phyloP scores from a whole-genome alignment of 2,329 filamentous ascomycete genomes.

The Talaromyces sp. region DNA sequence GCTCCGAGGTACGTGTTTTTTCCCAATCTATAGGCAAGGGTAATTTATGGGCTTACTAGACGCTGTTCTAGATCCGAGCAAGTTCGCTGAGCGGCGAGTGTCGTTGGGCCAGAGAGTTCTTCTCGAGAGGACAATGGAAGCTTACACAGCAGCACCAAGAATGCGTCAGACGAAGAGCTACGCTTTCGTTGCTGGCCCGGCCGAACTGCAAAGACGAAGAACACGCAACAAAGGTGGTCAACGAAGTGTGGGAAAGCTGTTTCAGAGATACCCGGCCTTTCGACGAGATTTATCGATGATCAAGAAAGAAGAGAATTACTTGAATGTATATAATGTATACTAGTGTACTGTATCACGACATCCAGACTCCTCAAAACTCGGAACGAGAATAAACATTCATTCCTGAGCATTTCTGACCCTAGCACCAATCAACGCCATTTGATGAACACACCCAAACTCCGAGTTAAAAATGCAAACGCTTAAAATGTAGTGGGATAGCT shows the following conservation, averaged over 20 bases:
- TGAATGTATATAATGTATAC: background rate
- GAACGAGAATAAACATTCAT: background rate
- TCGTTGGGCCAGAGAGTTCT: conserved; percentile 79
- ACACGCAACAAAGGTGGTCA: conserved; percentile 81
- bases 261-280: conserved; percentile 92
- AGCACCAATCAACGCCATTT: background rate
- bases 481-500: background rate
- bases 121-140: conserved; percentile 77
- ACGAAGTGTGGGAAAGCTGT: conserved; percentile 98
- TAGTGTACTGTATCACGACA: background rate
- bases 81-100: conserved; percentile 92
- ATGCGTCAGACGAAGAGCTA: conserved; percentile 77
- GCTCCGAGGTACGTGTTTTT: conserved; percentile 65
- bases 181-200: conserved; percentile 69
- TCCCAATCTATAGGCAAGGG: background rate
- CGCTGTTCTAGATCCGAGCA: conserved; percentile 66
- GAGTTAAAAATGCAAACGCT: conserved; percentile 3
- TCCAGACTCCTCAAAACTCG: background rate
- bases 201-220: conserved; percentile 78
- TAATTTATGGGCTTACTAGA: background rate
- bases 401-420: background rate
- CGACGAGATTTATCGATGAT: conserved; percentile 81
- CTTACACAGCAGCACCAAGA: conserved; percentile 90
- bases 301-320: background rate
- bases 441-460: conserved; percentile 5